Percentiles rank a stretch among this genome's conserved stretches.
Evolutionary conservation across 1,139 yeast species (phyloP).

Genomic region (Taiozyma sp.): DNA sequence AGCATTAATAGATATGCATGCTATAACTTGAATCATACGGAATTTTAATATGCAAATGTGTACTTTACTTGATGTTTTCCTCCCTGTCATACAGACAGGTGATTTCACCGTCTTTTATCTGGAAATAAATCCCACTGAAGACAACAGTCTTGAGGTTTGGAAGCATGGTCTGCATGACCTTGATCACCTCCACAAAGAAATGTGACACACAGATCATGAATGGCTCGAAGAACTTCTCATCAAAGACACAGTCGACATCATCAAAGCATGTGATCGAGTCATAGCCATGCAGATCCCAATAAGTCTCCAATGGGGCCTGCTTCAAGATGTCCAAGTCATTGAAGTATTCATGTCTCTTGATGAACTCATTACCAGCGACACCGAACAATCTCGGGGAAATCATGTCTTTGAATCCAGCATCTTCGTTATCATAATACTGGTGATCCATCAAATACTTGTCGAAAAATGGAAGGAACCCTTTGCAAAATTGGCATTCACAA

Average conservation of each 20-base stretch:
- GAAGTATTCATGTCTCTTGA: constrained; percentile 18
- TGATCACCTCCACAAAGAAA: constrained; percentile 25
- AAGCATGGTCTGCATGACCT: constrained; percentile 1
- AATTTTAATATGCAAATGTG: background rate
- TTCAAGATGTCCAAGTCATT: constrained; percentile 27
- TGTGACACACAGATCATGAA: constrained; percentile 32
- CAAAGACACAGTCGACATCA: constrained; percentile 30
- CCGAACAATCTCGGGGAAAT: constrained; percentile 54
- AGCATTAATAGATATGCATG: background rate
- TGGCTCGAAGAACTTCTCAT: constrained; percentile 27
- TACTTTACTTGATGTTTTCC: background rate
- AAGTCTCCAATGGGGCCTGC: constrained; percentile 28
- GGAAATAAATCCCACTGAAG: constrained; percentile 1
- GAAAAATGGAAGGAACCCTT: constrained; percentile 39
- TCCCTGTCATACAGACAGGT: constrained; percentile 4
- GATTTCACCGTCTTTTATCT: background rate
- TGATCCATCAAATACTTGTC: constrained; percentile 62
- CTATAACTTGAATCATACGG: background rate
- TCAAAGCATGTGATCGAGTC: constrained; percentile 31
- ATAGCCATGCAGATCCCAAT: constrained; percentile 41
- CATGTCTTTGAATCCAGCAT: constrained; percentile 50
- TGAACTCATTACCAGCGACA: constrained; percentile 42
- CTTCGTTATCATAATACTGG: constrained; percentile 44
- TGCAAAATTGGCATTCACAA: constrained; percentile 58
- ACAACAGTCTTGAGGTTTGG: constrained; percentile 6